phyloP scores from a whole-genome alignment of 306 rosid genomes.

The Malus orientalis region DNA sequence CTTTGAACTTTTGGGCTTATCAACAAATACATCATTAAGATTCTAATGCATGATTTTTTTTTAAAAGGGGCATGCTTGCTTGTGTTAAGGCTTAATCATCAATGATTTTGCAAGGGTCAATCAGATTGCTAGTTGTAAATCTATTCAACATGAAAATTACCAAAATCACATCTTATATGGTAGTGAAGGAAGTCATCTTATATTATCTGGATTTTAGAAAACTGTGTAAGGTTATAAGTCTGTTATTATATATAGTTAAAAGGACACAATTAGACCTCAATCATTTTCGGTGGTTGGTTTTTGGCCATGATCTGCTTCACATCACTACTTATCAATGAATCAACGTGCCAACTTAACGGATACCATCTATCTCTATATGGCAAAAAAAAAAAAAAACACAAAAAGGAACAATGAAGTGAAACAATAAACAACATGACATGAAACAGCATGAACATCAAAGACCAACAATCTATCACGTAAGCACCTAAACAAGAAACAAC shows the following conservation, averaged over 20 bases:
- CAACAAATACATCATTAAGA: not conserved
- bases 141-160: not conserved
- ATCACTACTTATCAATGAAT: constrained; percentile 31
- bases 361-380: not conserved
- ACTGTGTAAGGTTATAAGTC: constrained; percentile 19
- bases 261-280: constrained; percentile 14
- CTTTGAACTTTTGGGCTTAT: not conserved
- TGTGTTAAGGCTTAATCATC: not conserved
- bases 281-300: too few relatives aligned
- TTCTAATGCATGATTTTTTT: too few relatives aligned
- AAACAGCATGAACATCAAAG: constrained; percentile 18
- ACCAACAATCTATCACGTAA: constrained; percentile 14
- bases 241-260: constrained; percentile 20
- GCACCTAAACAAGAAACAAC: constrained; percentile 13
- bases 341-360: constrained; percentile 1
- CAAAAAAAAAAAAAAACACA: not conserved
- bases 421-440: constrained; percentile 6
- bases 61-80: not conserved
- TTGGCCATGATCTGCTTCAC: too few relatives aligned
- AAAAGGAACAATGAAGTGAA: constrained; percentile 12
- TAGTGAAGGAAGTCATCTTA: constrained; percentile 10
- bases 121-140: not conserved
- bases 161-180: not conserved
- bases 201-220: constrained; percentile 4
- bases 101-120: not conserved